phyloP scores from a whole-genome alignment of 2,329 filamentous ascomycete genomes.

The Fusarium piperis region DNA sequence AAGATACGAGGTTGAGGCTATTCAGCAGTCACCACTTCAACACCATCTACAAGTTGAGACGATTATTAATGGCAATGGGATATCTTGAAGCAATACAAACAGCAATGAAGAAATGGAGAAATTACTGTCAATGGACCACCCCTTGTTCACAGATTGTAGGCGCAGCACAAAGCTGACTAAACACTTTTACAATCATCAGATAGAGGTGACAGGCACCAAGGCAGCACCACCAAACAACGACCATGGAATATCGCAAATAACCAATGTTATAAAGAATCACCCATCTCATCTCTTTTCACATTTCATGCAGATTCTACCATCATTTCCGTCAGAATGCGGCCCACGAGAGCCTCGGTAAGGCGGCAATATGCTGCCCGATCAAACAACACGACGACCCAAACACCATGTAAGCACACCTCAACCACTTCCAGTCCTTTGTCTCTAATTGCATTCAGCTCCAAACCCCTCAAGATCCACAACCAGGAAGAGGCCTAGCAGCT shows the following conservation, averaged over 20 bases:
- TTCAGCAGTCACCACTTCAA: background rate
- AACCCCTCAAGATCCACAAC: background rate
- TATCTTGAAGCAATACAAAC: background rate
- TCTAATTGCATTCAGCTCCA: background rate
- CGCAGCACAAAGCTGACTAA: background rate
- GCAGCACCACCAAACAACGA: background rate
- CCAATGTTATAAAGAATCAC: background rate
- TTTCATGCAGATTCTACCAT: background rate
- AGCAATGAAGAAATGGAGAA: background rate
- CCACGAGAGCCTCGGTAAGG: background rate
- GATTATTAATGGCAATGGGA: background rate
- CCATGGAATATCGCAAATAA: background rate
- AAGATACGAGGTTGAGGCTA: slow-evolving; percentile 28
- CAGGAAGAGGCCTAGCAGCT: background rate
- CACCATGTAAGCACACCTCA: background rate
- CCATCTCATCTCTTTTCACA: background rate
- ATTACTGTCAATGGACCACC: background rate
- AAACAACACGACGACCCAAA: background rate
- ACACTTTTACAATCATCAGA: background rate
- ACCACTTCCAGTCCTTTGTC: background rate
- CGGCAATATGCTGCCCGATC: background rate
- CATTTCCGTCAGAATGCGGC: background rate
- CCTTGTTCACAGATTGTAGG: background rate
- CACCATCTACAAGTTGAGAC: background rate
- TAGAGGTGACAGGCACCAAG: background rate